Evolutionary conservation across 2,329 filamentous ascomycete genomes (phyloP).

Genomic region (Fusarium abutilonis): DNA sequence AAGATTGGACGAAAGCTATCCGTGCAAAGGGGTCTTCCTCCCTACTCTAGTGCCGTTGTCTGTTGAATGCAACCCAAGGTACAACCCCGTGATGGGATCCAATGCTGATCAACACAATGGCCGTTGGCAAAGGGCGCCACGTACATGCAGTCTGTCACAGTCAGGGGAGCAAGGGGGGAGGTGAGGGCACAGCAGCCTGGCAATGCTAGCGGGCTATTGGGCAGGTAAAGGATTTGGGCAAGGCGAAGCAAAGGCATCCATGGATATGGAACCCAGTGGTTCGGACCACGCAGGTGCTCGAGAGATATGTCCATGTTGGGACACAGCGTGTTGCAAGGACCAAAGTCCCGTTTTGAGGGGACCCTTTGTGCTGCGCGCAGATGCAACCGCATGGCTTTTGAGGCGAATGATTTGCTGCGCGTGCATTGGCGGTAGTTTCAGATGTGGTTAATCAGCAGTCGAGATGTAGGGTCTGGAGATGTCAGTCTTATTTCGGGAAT

Average conservation of each 20-base stretch:
- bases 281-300: slow-evolving; percentile 38
- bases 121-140: slow-evolving; percentile 26
- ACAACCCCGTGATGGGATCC: slow-evolving; percentile 11
- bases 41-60: slow-evolving; percentile 5
- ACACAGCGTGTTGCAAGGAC: slow-evolving; percentile 10
- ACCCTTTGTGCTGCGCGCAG: slow-evolving; percentile 31
- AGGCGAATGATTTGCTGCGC: background rate
- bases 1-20: slow-evolving; percentile 18
- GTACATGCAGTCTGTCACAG: slow-evolving; percentile 29
- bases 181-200: slow-evolving; percentile 33
- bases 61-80: slow-evolving; percentile 26
- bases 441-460: slow-evolving; percentile 12
- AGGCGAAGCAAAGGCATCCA: slow-evolving; percentile 19
- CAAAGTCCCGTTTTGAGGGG: slow-evolving; percentile 29
- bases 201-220: slow-evolving; percentile 31
- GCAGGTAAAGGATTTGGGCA: slow-evolving; percentile 19
- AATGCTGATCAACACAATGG: slow-evolving; percentile 29
- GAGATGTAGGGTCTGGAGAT: slow-evolving; percentile 2
- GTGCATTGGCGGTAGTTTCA: slow-evolving; percentile 25
- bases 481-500: slow-evolving; percentile 4
- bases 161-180: too few relatives aligned
- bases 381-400: slow-evolving; percentile 6
- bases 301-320: slow-evolving; percentile 39
- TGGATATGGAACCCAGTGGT: slow-evolving; percentile 27
- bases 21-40: background rate